These are phyloP conservation scores for Xylariales sp. DNA, from an alignment of 2,329 filamentous ascomycete species.

Conservation along the genomic window DNA sequence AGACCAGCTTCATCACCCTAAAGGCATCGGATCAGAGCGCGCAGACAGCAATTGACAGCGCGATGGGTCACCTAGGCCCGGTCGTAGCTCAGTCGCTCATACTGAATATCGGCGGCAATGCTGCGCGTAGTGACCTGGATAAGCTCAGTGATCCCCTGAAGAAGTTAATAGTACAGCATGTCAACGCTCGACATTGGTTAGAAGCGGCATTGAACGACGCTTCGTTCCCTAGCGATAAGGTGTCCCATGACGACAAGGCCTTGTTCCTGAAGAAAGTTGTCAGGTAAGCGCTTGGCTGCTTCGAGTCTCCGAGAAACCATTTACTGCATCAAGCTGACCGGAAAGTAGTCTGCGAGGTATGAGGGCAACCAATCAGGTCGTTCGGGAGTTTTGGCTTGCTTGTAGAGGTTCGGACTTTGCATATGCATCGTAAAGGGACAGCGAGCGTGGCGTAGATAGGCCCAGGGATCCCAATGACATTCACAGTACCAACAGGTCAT, in stretches of 20 bases:
- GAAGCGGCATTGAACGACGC: constrained; percentile 52
- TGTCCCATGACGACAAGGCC: constrained; percentile 54
- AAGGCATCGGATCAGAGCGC: constrained; percentile 37
- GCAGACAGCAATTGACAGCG: constrained; percentile 39
- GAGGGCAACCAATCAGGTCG: constrained; percentile 59
- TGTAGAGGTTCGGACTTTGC: constrained; percentile 59
- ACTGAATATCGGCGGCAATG: constrained; percentile 63
- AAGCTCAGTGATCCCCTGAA: constrained; percentile 66
- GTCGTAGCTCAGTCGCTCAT: constrained; percentile 55
- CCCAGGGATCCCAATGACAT: too few relatives aligned
- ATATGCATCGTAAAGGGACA: constrained; percentile 53
- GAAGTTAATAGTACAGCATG: constrained; percentile 56
- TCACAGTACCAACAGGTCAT: too few relatives aligned
- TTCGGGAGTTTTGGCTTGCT: constrained; percentile 69
- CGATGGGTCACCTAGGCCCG: constrained; percentile 57
- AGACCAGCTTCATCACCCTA: constrained; percentile 51
- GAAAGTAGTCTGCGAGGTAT: constrained; percentile 54
- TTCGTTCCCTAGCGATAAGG: constrained; percentile 55
- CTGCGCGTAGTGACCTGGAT: constrained; percentile 67
- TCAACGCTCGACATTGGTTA: constrained; percentile 56
- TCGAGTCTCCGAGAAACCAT: not conserved
- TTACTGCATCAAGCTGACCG: not conserved
- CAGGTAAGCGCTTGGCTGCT: constrained; percentile 37
- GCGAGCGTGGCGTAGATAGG: too few relatives aligned
- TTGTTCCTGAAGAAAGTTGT: constrained; percentile 63